Evolutionary conservation across 768 basidiomycete genomes (phyloP).

Genomic region (Mycena haematopus): DNA sequence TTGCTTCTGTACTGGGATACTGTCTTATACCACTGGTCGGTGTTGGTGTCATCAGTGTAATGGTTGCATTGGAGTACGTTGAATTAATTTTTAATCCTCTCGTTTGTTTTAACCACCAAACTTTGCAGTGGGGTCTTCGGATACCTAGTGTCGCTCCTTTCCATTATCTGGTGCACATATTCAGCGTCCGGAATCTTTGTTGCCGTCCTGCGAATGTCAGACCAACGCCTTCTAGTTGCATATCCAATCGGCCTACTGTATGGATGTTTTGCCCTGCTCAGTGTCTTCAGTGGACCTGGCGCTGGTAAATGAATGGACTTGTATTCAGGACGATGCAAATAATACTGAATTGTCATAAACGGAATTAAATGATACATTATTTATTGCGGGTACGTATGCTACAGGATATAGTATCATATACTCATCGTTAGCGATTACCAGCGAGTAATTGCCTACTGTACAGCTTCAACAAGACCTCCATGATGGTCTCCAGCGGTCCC

Average conservation of each 20-base stretch:
- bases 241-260: slow-evolving; percentile 96
- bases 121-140: slow-evolving; percentile 76
- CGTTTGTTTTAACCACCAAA: slow-evolving; percentile 24
- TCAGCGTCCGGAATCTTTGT: slow-evolving; percentile 96
- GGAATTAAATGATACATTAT: slow-evolving; percentile 34
- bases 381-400: slow-evolving; percentile 18
- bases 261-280: slow-evolving; percentile 92
- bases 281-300: slow-evolving; percentile 75
- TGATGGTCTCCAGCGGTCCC: slow-evolving; percentile 82
- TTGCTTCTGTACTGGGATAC: slow-evolving; percentile 94
- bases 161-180: slow-evolving; percentile 96
- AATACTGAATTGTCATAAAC: slow-evolving; percentile 19
- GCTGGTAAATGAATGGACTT: slow-evolving; percentile 33
- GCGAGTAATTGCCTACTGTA: slow-evolving; percentile 76
- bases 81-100: slow-evolving; percentile 7
- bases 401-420: slow-evolving; percentile 4
- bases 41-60: slow-evolving; percentile 86
- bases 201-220: slow-evolving; percentile 92
- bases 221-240: slow-evolving; percentile 93
- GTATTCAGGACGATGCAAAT: slow-evolving; percentile 9
- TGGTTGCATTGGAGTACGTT: slow-evolving; percentile 86
- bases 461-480: slow-evolving; percentile 78
- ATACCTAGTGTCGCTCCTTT: slow-evolving; percentile 80
- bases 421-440: slow-evolving; percentile 32
- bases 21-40: slow-evolving; percentile 97